Percentiles rank a stretch among this genome's conserved stretches.
Evolutionary conservation across 768 basidiomycete genomes (phyloP).

Genomic region (Clitopilus hobsonii): DNA sequence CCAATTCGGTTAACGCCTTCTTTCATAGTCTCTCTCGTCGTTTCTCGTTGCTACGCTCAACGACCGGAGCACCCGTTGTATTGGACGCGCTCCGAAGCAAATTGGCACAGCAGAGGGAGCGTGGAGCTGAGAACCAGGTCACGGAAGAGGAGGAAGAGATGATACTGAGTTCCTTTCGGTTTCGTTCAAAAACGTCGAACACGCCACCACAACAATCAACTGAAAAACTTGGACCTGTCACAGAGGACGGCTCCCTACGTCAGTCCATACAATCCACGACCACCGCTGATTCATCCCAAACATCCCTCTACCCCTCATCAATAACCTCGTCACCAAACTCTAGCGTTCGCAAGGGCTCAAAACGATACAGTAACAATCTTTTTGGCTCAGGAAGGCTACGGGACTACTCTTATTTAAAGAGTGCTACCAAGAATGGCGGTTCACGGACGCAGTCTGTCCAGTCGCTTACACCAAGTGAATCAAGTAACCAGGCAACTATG

Average conservation of each 20-base stretch:
- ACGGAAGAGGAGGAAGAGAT: constrained; percentile 84
- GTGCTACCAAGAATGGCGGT: constrained; percentile 37
- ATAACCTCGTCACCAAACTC: constrained; percentile 46
- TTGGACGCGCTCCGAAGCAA: constrained; percentile 61
- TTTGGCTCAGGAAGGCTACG: constrained; percentile 79
- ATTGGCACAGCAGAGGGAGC: constrained; percentile 72
- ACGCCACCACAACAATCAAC: constrained; percentile 26
- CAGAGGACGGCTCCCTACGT: constrained; percentile 24
- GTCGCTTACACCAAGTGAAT: constrained; percentile 48
- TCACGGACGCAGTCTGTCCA: constrained; percentile 29
- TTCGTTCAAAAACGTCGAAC: constrained; percentile 27
- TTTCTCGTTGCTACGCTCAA: constrained; percentile 72
- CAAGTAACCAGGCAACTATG: constrained; percentile 27
- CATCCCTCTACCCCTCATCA: constrained; percentile 21
- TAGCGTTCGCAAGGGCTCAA: constrained; percentile 39
- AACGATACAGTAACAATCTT: constrained; percentile 83
- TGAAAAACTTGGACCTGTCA: constrained; percentile 22
- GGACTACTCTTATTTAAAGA: constrained; percentile 69
- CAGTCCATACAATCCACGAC: constrained; percentile 24
- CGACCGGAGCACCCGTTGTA: constrained; percentile 60
- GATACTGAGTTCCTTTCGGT: constrained; percentile 69
- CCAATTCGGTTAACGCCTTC: constrained; percentile 13
- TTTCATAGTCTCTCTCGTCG: constrained; percentile 67
- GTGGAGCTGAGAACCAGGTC: constrained; percentile 63
- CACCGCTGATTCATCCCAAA: constrained; percentile 30